phyloP scores from a whole-genome alignment of 257 asterid species.

The Osmanthus fragrans region DNA sequence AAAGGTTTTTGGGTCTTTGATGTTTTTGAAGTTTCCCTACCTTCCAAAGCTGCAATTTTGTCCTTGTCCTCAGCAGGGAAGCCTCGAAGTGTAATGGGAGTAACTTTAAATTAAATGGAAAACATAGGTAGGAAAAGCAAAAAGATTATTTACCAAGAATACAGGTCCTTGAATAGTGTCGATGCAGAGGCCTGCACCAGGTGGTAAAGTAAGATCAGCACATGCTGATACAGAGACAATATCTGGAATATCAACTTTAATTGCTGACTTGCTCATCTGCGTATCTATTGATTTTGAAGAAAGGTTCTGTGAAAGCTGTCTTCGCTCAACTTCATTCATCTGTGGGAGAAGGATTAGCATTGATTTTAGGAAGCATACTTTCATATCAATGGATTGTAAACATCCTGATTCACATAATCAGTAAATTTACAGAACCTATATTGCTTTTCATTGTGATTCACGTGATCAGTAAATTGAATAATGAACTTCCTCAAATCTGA shows the following conservation, averaged over 20 bases:
- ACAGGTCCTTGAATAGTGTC: conserved; percentile 77
- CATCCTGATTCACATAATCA: background rate
- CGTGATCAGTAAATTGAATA: background rate
- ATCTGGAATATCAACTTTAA: conserved; percentile 68
- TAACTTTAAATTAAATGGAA: background rate
- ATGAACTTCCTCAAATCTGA: background rate
- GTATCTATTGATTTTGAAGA: conserved; percentile 60
- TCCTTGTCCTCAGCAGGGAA: background rate
- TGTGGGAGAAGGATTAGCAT: conserved; percentile 28
- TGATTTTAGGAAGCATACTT: background rate
- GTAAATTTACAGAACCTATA: background rate
- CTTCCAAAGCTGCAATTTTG: background rate
- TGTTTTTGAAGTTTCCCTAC: background rate
- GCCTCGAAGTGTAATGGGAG: background rate
- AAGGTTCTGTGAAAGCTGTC: conserved; percentile 51
- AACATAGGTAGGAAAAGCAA: conserved; percentile 5
- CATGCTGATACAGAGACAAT: conserved; percentile 78
- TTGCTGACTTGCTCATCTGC: conserved; percentile 41
- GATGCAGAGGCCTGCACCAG: conserved; percentile 94
- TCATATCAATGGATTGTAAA: background rate
- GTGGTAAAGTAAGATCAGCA: conserved; percentile 94
- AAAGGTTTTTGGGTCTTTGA: background rate
- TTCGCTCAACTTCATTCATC: conserved; percentile 59
- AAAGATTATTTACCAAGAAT: conserved; percentile 57
- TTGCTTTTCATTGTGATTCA: background rate